Percentiles rank a stretch among this genome's conserved stretches.
Conservation (phyloP, 495 filamentous ascomycete genomes). For the Daldinia grandis region DNA sequence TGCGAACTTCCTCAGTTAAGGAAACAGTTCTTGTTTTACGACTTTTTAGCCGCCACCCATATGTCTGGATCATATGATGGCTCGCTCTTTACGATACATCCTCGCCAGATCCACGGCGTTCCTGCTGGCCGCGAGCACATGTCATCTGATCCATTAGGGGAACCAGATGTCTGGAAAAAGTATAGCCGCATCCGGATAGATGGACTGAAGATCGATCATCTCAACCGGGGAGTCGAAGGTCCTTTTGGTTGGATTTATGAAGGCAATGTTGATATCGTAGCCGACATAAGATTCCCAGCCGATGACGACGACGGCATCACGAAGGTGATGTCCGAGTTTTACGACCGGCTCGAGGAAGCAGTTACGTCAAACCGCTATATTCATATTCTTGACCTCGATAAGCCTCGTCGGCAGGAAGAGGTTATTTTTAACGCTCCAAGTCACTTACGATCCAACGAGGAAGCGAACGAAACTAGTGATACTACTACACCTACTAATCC, state of each 20-base stretch:
- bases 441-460: constrained; percentile 22
- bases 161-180: constrained; percentile 83
- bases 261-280: constrained; percentile 94
- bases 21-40: constrained; percentile 97
- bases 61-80: constrained; percentile 97
- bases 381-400: constrained; percentile 57
- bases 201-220: constrained; percentile 91
- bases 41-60: constrained; percentile 92
- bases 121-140: constrained; percentile 53
- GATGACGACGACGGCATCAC: constrained; percentile 87
- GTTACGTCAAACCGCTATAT: constrained; percentile 76
- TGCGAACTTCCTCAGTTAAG: constrained; percentile 92
- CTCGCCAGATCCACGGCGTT: constrained; percentile 82
- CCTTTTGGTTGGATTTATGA: constrained; percentile 98
- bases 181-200: constrained; percentile 90
- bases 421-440: constrained; percentile 41
- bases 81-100: constrained; percentile 96
- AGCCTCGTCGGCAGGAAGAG: constrained; percentile 41
- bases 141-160: constrained; percentile 58
- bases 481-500: constrained; percentile 9
- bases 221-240: constrained; percentile 92
- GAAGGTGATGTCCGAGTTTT: constrained; percentile 92
- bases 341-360: constrained; percentile 91
- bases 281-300: constrained; percentile 90
- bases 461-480: constrained; percentile 4